Conservation (phyloP, 495 filamentous ascomycete genomes). For the Amorphotheca resinae region DNA sequence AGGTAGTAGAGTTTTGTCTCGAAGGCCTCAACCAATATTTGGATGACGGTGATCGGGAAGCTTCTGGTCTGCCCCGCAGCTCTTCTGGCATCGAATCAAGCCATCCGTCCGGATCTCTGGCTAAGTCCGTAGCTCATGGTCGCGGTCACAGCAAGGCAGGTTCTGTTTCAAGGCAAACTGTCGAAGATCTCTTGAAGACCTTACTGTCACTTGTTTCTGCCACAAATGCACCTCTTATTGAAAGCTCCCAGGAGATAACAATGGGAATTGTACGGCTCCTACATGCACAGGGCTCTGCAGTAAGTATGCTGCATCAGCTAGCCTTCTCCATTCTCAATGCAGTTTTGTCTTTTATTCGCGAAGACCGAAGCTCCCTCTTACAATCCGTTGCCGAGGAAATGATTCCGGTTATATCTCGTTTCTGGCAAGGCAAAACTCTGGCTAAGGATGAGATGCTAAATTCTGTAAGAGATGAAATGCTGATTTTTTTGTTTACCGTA, state of each 20-base stretch:
- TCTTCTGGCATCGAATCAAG: conserved; percentile 10
- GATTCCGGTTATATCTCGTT: conserved; percentile 54
- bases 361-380: conserved; percentile 53
- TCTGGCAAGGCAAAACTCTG: conserved; percentile 59
- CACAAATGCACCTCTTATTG: conserved; percentile 58
- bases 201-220: conserved; percentile 26
- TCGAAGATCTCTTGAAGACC: conserved; percentile 16
- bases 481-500: conserved; percentile 55
- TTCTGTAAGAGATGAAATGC: conserved; percentile 43
- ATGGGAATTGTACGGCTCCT: conserved; percentile 49
- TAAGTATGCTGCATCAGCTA: conserved; percentile 51
- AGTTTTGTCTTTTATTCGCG: conserved; percentile 49
- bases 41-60: conserved; percentile 16
- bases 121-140: conserved; percentile 8
- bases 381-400: conserved; percentile 43
- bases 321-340: conserved; percentile 66
- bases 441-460: conserved; percentile 60
- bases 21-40: conserved; percentile 34
- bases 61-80: conserved; percentile 5
- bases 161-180: conserved; percentile 11
- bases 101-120: conserved; percentile 6
- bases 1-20: conserved; percentile 54
- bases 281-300: conserved; percentile 34
- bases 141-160: neutral
- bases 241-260: conserved; percentile 44